phyloP scores from a whole-genome alignment of 1,284 basidiomycete species.

The Malassezia nana region DNA sequence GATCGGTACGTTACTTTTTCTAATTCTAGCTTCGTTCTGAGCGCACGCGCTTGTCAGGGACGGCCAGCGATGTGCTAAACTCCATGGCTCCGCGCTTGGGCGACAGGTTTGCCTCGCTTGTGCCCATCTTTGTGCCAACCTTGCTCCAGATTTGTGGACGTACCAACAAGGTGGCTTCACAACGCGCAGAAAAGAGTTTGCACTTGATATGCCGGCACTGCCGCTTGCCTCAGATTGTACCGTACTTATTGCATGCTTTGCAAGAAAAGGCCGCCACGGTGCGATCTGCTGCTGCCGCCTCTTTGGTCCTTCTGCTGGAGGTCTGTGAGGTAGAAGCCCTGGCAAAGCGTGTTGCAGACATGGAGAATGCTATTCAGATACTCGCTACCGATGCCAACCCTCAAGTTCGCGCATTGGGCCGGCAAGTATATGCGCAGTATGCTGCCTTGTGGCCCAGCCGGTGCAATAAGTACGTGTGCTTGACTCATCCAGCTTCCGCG shows the following conservation, averaged over 20 bases:
- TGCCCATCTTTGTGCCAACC: constrained; percentile 51
- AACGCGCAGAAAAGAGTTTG: constrained; percentile 51
- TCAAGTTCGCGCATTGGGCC: constrained; percentile 51
- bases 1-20: constrained; percentile 16
- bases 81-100: constrained; percentile 51
- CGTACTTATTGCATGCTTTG: constrained; percentile 47
- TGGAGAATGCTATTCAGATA: constrained; percentile 50
- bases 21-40: constrained; percentile 51
- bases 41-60: constrained; percentile 51
- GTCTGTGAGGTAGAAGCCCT: constrained; percentile 38
- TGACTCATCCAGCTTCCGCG: constrained; percentile 22
- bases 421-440: constrained; percentile 50
- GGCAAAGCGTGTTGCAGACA: constrained; percentile 33
- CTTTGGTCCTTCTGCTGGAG: constrained; percentile 39
- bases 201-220: constrained; percentile 51
- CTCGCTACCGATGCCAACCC: constrained; percentile 51
- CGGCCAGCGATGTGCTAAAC: constrained; percentile 51
- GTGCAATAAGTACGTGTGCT: constrained; percentile 48
- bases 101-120: constrained; percentile 48
- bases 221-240: constrained; percentile 44
- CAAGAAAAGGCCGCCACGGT: constrained; percentile 47
- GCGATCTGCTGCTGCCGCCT: constrained; percentile 21
- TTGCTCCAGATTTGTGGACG: constrained; percentile 51
- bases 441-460: constrained; percentile 50
- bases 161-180: constrained; percentile 52